A percentile compares a stretch with the other conserved stretches of the same genome.
phyloP scores from a whole-genome alignment of 495 filamentous ascomycete genomes.

The Penicillium desertorum region DNA sequence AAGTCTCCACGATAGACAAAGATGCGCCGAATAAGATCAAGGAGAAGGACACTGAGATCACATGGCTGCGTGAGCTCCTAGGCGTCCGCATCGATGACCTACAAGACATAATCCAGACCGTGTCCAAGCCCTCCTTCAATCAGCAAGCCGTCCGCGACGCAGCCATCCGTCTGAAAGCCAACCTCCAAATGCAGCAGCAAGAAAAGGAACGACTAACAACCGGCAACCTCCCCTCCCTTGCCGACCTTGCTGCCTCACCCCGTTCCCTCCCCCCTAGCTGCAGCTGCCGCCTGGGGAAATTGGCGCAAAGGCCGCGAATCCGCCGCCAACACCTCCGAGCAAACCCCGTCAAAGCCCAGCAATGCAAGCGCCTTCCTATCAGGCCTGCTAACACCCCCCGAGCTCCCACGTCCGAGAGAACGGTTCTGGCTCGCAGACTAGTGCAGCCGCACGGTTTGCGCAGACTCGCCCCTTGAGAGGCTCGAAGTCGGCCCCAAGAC shows the following conservation, averaged over 20 bases:
- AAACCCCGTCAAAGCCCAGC: constrained; percentile 64
- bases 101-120: constrained; percentile 80
- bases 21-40: constrained; percentile 78
- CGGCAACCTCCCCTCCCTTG: constrained; percentile 55
- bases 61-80: constrained; percentile 90
- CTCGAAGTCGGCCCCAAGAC: constrained; percentile 33
- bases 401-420: constrained; percentile 63
- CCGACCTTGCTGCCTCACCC: constrained; percentile 68
- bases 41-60: constrained; percentile 89
- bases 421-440: constrained; percentile 33
- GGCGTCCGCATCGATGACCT: constrained; percentile 87
- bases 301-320: constrained; percentile 65
- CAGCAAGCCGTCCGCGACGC: constrained; percentile 77
- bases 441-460: constrained; percentile 48
- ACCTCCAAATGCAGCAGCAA: constrained; percentile 95
- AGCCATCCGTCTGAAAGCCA: constrained; percentile 87
- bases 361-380: constrained; percentile 58
- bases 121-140: constrained; percentile 73
- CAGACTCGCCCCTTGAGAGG: constrained; percentile 40
- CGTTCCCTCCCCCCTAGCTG: constrained; percentile 78
- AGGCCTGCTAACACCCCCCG: constrained; percentile 82
- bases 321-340: constrained; percentile 46
- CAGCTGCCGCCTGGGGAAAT: constrained; percentile 82
- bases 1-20: constrained; percentile 62
- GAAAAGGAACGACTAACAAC: constrained; percentile 72